Percentiles rank a stretch among this genome's conserved stretches.
phyloP scores from a whole-genome alignment of 371 early-diverging fungal genomes.

The Haplosporangium sp. region DNA sequence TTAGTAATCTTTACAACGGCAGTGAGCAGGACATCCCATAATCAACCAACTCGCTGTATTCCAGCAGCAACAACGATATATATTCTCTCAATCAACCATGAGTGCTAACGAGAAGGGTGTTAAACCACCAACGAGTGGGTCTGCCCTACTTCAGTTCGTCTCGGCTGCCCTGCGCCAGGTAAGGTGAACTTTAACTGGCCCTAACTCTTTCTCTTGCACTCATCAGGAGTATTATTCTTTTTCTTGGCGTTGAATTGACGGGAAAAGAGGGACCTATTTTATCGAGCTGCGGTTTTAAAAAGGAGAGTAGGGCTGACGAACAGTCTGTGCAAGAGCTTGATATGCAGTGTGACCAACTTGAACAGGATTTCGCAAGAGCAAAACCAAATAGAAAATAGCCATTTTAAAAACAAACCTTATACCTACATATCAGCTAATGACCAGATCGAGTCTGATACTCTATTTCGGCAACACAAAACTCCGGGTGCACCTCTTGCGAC shows the following conservation, averaged over 20 bases:
- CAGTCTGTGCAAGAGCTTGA: background rate
- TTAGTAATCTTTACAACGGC: too few species aligned
- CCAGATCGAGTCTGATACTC: background rate
- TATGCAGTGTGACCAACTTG: slow-evolving; percentile 2
- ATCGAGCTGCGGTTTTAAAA: background rate
- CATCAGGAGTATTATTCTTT: background rate
- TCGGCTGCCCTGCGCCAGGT: slow-evolving; percentile 54
- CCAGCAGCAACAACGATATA: too few species aligned
- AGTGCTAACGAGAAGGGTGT: slow-evolving; percentile 16
- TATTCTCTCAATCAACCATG: slow-evolving; percentile 9
- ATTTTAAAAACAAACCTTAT: background rate
- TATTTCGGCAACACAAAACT: background rate
- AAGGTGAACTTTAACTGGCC: background rate
- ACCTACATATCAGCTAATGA: background rate
- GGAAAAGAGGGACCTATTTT: background rate
- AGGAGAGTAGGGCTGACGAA: background rate
- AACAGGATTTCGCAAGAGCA: background rate
- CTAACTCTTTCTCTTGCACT: background rate
- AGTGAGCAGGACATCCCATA: too few species aligned
- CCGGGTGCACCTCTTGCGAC: background rate
- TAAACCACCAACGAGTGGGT: slow-evolving; percentile 50
- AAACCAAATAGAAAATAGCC: background rate
- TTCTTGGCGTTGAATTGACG: background rate
- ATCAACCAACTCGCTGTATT: too few species aligned
- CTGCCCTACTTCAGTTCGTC: slow-evolving; percentile 48